Percentiles rank a stretch among this genome's conserved stretches.
These are phyloP conservation scores for Nyssa sinensis DNA, from an alignment of 148 eudicot species.

Conservation along the genomic window DNA sequence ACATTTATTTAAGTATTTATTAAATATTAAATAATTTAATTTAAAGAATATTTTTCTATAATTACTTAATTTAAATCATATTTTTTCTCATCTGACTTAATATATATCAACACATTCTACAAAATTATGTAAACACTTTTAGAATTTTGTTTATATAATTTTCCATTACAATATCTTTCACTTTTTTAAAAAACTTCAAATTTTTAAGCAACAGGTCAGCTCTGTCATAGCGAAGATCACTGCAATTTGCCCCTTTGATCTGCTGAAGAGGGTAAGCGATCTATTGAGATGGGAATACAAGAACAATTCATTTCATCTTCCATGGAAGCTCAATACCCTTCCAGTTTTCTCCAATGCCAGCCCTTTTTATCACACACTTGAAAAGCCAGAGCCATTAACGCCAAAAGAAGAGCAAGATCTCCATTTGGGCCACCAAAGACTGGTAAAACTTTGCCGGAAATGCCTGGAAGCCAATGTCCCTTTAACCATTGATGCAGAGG, in stretches of 20 bases:
- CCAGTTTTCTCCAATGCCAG: conserved; percentile 58
- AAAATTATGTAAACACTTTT: too few species aligned
- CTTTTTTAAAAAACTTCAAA: too few species aligned
- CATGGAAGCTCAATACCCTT: conserved; percentile 64
- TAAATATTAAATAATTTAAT: too few species aligned
- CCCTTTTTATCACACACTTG: conserved; percentile 68
- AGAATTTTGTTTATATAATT: neutral
- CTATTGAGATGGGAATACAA: conserved; percentile 63
- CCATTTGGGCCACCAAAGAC: conserved; percentile 47
- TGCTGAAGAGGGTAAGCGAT: conserved; percentile 61
- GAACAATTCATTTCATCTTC: conserved; percentile 48
- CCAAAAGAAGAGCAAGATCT: conserved; percentile 65
- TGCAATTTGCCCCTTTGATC: conserved; percentile 51
- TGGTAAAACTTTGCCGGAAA: conserved; percentile 41
- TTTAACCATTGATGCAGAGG: conserved; percentile 76
- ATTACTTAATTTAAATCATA: too few species aligned
- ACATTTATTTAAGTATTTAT: too few species aligned
- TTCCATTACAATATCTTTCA: neutral
- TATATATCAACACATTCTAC: too few species aligned
- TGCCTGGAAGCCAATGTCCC: conserved; percentile 54
- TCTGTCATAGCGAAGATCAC: conserved; percentile 69
- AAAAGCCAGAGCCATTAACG: conserved; percentile 54
- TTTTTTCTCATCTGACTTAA: too few species aligned
- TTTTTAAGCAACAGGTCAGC: conserved; percentile 62
- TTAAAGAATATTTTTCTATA: too few species aligned